Percentiles rank a stretch among this genome's conserved stretches.
Evolutionary conservation across 23 red algal species (phyloP).

Genomic region (Gracilaria gracilis): DNA sequence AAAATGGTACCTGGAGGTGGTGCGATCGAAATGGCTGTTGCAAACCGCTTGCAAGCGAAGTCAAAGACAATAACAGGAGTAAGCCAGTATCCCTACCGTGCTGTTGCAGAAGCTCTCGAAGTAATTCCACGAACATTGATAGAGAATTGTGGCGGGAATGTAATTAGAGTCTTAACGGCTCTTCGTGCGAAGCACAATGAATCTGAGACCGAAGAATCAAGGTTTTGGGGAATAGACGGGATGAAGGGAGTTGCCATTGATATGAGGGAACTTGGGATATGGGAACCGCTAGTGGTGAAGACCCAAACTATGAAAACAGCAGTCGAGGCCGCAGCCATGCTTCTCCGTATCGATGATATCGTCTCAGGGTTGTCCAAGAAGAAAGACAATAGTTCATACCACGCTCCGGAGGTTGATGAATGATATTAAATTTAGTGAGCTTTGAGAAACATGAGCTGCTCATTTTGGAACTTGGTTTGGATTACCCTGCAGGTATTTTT

Average conservation of each 20-base stretch:
- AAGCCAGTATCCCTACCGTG: slow-evolving; percentile 87
- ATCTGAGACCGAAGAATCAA: slow-evolving; percentile 48
- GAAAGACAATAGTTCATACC: slow-evolving; percentile 58
- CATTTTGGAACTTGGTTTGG: neutral
- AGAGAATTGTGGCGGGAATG: slow-evolving; percentile 98
- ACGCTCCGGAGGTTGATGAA: slow-evolving; percentile 20
- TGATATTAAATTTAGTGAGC: neutral
- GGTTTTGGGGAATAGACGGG: slow-evolving; percentile 93
- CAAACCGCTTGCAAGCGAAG: slow-evolving; percentile 76
- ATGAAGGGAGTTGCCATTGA: slow-evolving; percentile 86
- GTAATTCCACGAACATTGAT: slow-evolving; percentile 96
- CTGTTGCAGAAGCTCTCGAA: slow-evolving; percentile 93
- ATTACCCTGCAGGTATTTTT: neutral
- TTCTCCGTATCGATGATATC: slow-evolving; percentile 98
- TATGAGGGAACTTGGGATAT: slow-evolving; percentile 81
- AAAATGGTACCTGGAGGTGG: slow-evolving; percentile 96
- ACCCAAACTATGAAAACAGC: slow-evolving; percentile 97
- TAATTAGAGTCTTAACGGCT: slow-evolving; percentile 90
- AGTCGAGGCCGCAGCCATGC: slow-evolving; percentile 94
- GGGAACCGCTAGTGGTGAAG: slow-evolving; percentile 94
- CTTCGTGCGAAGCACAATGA: slow-evolving; percentile 88
- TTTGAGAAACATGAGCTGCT: neutral
- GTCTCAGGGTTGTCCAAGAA: slow-evolving; percentile 88
- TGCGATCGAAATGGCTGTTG: slow-evolving; percentile 96
- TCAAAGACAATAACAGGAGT: slow-evolving; percentile 88